Evolutionary conservation across 2,329 filamentous ascomycete species (phyloP).

Genomic region (Emergomyces orientalis): DNA sequence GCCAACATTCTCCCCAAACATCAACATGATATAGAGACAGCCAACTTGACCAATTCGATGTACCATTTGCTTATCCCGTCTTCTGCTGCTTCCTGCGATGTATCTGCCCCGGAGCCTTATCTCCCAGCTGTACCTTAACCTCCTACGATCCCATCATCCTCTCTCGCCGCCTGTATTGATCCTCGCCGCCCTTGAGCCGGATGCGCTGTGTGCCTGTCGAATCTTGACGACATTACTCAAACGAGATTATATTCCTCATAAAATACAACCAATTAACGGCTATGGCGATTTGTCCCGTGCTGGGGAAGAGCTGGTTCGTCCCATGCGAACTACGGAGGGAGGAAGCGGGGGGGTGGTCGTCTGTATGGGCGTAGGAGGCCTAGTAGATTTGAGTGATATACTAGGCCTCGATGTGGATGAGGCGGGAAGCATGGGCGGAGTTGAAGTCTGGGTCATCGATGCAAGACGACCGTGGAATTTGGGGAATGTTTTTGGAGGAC

Average conservation of each 20-base stretch:
- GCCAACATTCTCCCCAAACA: background rate
- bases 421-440: conserved; percentile 58
- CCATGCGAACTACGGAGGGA: conserved; percentile 77
- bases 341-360: conserved; percentile 83
- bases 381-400: conserved; percentile 75
- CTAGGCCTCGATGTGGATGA: conserved; percentile 65
- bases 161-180: conserved; percentile 83
- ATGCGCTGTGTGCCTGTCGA: conserved; percentile 88
- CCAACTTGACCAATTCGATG: conserved; percentile 3
- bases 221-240: conserved; percentile 90
- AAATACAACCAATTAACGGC: conserved; percentile 88
- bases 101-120: conserved; percentile 87
- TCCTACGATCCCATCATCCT: conserved; percentile 78
- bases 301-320: conserved; percentile 67
- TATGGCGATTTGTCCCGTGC: conserved; percentile 80
- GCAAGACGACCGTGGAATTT: conserved; percentile 90
- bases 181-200: conserved; percentile 86
- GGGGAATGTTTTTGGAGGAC: conserved; percentile 80
- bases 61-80: background rate
- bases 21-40: conserved; percentile 1
- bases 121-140: conserved; percentile 82
- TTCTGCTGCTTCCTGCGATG: conserved; percentile 47
- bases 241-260: conserved; percentile 94
- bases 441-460: conserved; percentile 93
- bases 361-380: conserved; percentile 83